Conservation (phyloP, 371 early-diverging fungal genomes). For the Fennellomyces sp. region DNA sequence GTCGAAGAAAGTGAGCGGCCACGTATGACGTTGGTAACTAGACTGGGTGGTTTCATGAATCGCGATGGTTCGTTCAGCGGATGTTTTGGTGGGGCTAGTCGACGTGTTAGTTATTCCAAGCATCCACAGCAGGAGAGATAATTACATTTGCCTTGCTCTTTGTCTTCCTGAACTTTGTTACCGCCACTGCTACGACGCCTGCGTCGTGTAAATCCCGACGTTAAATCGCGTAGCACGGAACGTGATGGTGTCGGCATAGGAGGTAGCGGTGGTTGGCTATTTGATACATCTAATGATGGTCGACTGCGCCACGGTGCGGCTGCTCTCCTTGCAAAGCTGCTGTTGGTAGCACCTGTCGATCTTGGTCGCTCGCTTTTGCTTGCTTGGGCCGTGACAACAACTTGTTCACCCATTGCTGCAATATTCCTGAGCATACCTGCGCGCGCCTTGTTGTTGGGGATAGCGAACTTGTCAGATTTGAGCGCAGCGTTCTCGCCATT, state of each 20-base stretch:
- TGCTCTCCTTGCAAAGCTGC: conserved; percentile 1
- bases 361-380: not conserved
- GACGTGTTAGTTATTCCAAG: too few relatives aligned
- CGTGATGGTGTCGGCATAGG: conserved; percentile 1
- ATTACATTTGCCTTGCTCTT: not conserved
- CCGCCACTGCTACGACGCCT: conserved; percentile 8
- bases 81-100: too few relatives aligned
- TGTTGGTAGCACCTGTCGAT: not conserved
- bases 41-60: not conserved
- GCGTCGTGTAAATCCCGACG: conserved; percentile 9
- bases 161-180: not conserved
- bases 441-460: conserved; percentile 58
- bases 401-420: not conserved
- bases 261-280: not conserved
- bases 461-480: conserved; percentile 64
- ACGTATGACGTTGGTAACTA: conserved; percentile 1
- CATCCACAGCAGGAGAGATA: not conserved
- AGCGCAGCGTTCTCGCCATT: conserved; percentile 80
- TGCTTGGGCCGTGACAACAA: not conserved
- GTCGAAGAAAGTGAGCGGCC: not conserved
- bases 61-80: not conserved
- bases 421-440: conserved; percentile 34
- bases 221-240: conserved; percentile 10
- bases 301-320: not conserved
- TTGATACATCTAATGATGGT: not conserved